phyloP scores from a whole-genome alignment of 805 yeast species.

The Danielozyma ontarioensis region DNA sequence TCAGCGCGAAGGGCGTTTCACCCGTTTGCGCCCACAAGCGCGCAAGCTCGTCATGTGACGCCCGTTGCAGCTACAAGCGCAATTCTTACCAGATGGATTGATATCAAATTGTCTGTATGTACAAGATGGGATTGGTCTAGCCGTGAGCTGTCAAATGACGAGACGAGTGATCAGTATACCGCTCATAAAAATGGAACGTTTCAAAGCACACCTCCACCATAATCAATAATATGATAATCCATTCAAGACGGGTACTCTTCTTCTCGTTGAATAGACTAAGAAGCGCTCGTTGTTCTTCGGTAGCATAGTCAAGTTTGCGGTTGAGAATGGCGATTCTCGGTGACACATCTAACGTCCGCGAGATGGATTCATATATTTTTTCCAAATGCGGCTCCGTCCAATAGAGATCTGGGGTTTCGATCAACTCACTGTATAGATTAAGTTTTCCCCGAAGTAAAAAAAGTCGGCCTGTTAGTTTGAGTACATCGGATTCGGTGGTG shows the following conservation, averaged over 20 bases:
- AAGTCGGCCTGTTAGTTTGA: conserved; percentile 67
- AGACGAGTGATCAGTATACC: too few relatives aligned
- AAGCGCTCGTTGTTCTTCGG: conserved; percentile 80
- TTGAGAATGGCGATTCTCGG: conserved; percentile 78
- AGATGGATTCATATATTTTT: conserved; percentile 63
- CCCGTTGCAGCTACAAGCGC: too few relatives aligned
- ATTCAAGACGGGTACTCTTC: conserved; percentile 72
- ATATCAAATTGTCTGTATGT: too few relatives aligned
- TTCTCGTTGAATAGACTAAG: conserved; percentile 71
- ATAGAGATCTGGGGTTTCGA: conserved; percentile 88
- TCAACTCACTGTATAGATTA: conserved; percentile 80
- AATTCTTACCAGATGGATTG: too few relatives aligned
- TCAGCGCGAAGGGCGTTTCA: too few relatives aligned
- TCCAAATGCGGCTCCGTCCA: conserved; percentile 91
- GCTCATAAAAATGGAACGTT: conserved; percentile 64
- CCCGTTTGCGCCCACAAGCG: too few relatives aligned
- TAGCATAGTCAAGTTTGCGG: conserved; percentile 82
- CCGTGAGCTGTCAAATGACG: too few relatives aligned
- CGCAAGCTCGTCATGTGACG: too few relatives aligned
- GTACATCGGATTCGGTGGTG: conserved; percentile 52
- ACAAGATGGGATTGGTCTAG: too few relatives aligned
- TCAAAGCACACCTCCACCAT: conserved; percentile 85
- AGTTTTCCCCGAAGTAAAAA: conserved; percentile 75
- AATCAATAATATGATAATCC: conserved; percentile 82
- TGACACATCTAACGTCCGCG: conserved; percentile 66